Evolutionary conservation across 202 grass and related monocot genomes (phyloP).

Genomic region (Schoenoplectus tabernaemontani): DNA sequence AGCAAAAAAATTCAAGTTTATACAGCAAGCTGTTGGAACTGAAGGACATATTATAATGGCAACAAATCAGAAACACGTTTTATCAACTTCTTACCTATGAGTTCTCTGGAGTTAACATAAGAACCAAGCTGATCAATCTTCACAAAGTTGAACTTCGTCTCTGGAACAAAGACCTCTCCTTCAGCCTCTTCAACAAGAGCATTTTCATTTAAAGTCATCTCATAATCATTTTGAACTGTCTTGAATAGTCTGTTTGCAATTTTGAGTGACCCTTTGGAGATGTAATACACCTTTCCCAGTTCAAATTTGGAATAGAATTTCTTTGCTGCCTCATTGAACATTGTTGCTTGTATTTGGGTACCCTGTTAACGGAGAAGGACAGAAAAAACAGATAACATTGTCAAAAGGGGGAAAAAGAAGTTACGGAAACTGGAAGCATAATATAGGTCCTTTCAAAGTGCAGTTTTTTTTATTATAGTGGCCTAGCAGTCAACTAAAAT

Average conservation of each 20-base stretch:
- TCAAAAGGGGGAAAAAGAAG: background rate
- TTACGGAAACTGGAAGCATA: background rate
- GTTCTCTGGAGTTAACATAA: slow-evolving; percentile 83
- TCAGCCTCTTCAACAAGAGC: slow-evolving; percentile 84
- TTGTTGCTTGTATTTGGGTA: slow-evolving; percentile 95
- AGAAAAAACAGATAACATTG: slow-evolving; percentile 5
- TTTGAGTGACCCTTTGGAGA: slow-evolving; percentile 82
- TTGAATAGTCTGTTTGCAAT: slow-evolving; percentile 93
- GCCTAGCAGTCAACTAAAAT: too few species aligned
- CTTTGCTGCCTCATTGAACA: slow-evolving; percentile 89
- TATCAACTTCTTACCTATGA: slow-evolving; percentile 45
- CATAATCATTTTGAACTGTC: slow-evolving; percentile 90
- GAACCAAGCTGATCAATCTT: slow-evolving; percentile 78
- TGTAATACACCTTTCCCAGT: slow-evolving; percentile 89
- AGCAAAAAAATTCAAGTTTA: background rate
- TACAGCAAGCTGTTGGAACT: background rate
- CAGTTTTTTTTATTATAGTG: background rate
- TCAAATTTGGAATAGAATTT: slow-evolving; percentile 86
- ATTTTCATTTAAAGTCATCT: slow-evolving; percentile 86
- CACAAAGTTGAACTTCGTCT: slow-evolving; percentile 68
- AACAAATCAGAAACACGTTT: background rate
- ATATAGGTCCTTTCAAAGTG: background rate
- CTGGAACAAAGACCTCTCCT: slow-evolving; percentile 69
- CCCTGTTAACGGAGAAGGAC: slow-evolving; percentile 35
- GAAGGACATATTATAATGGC: background rate